Evolutionary conservation across 148 eudicot species (phyloP), one percentile per base, ranked within the genome.

Genomic region (Fallopia convolvulus): DNA sequence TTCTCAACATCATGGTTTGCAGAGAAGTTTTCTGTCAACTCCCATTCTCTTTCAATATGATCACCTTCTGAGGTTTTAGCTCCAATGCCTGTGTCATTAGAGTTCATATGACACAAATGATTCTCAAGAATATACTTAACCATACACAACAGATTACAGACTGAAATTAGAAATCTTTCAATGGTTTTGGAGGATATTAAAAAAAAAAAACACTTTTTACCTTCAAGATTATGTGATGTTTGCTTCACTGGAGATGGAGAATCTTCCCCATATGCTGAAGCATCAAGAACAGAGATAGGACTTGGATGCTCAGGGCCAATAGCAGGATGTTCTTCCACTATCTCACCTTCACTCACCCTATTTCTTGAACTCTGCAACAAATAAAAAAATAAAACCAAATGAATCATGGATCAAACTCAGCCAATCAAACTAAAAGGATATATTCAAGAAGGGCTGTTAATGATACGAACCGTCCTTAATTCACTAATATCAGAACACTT

Each of bases 261-360:
- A 80, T 86, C 89, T 42, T 93, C 91, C 78, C 80, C 82, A 76
- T 85, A 87, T 0, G 80, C 84, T 63, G 79, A 80, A 26, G 82
- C 77, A 82, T 93, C 97, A 5, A 93, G 93, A 81, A 93, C 97
- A 68, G 98, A 91, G 32, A 93, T 86, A 58, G 98, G 98, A 81
- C 97, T 93, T 17, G 94, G 92, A 68, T 90, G 89, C 79, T 88
- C 97, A 74, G 80, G 84, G 79, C 79, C 86, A 68, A 77, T 78
- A 50, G 53, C 50, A 77, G 79, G 78, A 77, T 46, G 68, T 79
- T 83, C 87, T 32, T 47, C 77, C 55, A 70, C 32, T 39, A 79
- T 81, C 14, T 30, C 39, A 80, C 87, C 87, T 74, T 84, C 89
- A 76, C 76, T 78, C 82, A 82, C 58, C 70, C 81, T 85, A 81